Base-by-base conservation (phyloP, 805 yeast species). In the Jamesozyma gamospora region DNA sequence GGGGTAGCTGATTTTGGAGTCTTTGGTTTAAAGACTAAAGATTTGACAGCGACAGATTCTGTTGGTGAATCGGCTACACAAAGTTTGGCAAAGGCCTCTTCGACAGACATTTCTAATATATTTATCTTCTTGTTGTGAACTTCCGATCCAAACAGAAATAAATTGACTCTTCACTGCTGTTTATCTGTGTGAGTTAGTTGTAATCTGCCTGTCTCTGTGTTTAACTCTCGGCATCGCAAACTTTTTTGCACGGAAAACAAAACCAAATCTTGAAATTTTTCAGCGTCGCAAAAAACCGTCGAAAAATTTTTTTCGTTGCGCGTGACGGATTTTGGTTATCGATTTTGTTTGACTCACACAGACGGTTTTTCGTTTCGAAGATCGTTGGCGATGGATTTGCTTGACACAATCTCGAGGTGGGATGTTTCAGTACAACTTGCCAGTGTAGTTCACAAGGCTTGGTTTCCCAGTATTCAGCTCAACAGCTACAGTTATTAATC, bases 11-110 rank as follows among this genome's bases (percentile, higher is more conserved):
- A 65, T 57, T 86, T 86, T 28, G 94, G 79, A 35, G 95, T 84
- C 66, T 86, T 86, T 52, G 95, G 95, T 66, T 86, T 86, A 74
- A 86, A 86, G 21, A 86, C 87, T 45, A 86, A 67, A 4, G 88
- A 73, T 63, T 86, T 86, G 45, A 84, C 72, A 24, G 77, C 66
- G 2, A 81, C 70, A 29, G 69, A 66, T 34, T 69, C 79, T 35
- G 72, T 52, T 29, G 47, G 40, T 18, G 43, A 27, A 33, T 72
- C 79, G 32, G 74, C 69, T 49, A 81, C 63, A 32, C 87, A 79
- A 45, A 82, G 67, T 35, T 78, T 71, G 34, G 85, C 77, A 49
- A 82, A 72, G 17, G 80, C 65, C 53, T 79, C 75, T 67, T 76
- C 84, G 48, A 80, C 69, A 41, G 46, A 39, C 49, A 46, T 46